Conservation (phyloP, 768 basidiomycete genomes). For the Gloeophyllum trabeum region DNA sequence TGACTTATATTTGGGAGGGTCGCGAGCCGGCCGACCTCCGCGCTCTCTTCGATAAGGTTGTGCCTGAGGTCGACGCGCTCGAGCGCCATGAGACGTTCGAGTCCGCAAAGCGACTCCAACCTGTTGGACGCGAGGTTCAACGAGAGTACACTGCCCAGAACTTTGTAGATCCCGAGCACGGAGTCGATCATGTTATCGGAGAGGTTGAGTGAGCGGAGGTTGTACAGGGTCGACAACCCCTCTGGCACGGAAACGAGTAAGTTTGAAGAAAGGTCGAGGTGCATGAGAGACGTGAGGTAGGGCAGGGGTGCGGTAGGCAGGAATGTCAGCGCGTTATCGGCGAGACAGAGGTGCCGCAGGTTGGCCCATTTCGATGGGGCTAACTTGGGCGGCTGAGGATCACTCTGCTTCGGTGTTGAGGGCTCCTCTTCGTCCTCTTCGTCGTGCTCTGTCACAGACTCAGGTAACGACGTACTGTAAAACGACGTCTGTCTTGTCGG, state of each 20-base stretch:
- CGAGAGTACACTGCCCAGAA: constrained; percentile 63
- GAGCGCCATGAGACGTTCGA: constrained; percentile 80
- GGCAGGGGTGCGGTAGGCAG: constrained; percentile 57
- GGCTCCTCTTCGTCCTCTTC: constrained; percentile 17
- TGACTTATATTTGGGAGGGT: constrained; percentile 69
- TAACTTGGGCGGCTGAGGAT: constrained; percentile 19
- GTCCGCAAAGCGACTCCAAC: constrained; percentile 88
- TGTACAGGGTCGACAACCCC: constrained; percentile 61
- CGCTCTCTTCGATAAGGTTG: constrained; percentile 73
- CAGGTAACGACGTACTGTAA: constrained; percentile 38
- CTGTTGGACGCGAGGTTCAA: constrained; percentile 83
- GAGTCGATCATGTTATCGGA: constrained; percentile 97
- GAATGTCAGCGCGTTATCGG: constrained; percentile 76
- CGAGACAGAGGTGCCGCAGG: constrained; percentile 63
- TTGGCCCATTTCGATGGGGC: constrained; percentile 63
- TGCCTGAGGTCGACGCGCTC: constrained; percentile 76
- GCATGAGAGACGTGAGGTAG: constrained; percentile 61
- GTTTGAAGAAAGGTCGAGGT: constrained; percentile 87
- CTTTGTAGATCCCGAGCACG: constrained; percentile 76
- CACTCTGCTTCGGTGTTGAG: constrained; percentile 8
- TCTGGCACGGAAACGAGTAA: constrained; percentile 82
- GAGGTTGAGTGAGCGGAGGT: constrained; percentile 87
- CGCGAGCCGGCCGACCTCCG: constrained; percentile 77
- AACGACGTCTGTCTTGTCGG: constrained; percentile 32
- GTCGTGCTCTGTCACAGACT: constrained; percentile 43